Evolutionary conservation across 148 eudicot genomes (phyloP), one percentile per base, ranked within the genome.

Genomic region (Diospyros kaki): DNA sequence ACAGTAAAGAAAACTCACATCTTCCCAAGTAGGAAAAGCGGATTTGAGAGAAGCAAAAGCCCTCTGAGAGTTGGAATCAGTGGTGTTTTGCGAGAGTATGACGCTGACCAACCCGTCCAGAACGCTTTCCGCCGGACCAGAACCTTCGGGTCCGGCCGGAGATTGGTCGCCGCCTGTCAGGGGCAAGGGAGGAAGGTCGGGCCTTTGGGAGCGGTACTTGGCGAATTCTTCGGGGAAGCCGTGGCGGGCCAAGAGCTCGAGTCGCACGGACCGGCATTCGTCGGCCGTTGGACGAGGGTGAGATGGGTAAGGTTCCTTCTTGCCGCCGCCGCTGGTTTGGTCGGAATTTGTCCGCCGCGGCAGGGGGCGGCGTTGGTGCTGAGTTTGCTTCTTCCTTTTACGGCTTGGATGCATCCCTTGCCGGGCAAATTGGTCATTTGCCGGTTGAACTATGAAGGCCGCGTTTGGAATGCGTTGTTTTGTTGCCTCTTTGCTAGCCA

Each of bases 161-260:
- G 17, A 39, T 1, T 40, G 71, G 41, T 58, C 69, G 13, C 73
- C 81, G 75, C 81, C 84, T 59, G 52, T 58, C 55, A 48, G 8
- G 40, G 56, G 63, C 8, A 41, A 77, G 74, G 62, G 82, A 68
- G 62, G 76, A 38, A 6, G 46, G 64, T 73, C 78, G 73, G 72
- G 46, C 69, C 91, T 83, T n/a, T 78, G 85, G 38, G 75, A 62
- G 6, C 97, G 86, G 81, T 84, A 93, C 72, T 87, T 84, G 67
- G 78, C 81, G 80, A 93, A 93, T 76, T 90, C 86, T 76, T 77
- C 54, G 46, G 97, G 97, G 81, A 93, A 93, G 9, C 97, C 97
- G 66, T 93, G 89, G 56, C 84, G 75, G 80, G 84, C 66, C 78
- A 93, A 74, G 54, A 93, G 91, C 44, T 80, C 78, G 70, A 90